These are phyloP conservation scores for Nemania bipapillata DNA, from an alignment of 2,329 filamentous ascomycete genomes.

Conservation along the genomic window DNA sequence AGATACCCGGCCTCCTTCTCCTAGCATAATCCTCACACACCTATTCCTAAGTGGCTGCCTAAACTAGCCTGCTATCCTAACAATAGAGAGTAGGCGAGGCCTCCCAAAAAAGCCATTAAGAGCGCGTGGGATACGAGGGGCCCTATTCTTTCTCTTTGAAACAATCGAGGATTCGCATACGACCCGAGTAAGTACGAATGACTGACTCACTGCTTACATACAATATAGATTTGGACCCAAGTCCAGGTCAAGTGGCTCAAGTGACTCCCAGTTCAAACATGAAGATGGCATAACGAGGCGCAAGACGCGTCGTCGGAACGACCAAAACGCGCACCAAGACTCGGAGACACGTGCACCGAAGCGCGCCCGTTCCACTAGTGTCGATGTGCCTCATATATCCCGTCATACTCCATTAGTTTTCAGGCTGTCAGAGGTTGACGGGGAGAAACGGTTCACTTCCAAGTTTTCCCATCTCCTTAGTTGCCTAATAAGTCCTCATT, in stretches of 20 bases:
- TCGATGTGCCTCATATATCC: conserved; percentile 10
- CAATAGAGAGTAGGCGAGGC: neutral
- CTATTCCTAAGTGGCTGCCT: neutral
- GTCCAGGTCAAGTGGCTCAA: neutral
- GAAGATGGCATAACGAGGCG: neutral
- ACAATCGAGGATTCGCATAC: neutral
- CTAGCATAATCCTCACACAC: no score
- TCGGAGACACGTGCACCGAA: conserved; percentile 29
- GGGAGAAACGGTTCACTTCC: conserved; percentile 17
- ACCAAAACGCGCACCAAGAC: conserved; percentile 18
- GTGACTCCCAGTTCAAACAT: neutral
- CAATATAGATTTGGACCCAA: neutral
- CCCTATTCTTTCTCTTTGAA: conserved; percentile 1
- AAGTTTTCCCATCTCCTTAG: conserved; percentile 11
- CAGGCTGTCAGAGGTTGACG: conserved; percentile 31
- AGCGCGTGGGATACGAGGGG: neutral
- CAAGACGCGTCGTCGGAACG: conserved; percentile 6
- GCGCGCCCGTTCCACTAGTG: neutral
- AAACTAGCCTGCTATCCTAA: neutral
- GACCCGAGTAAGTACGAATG: neutral
- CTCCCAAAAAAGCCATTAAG: neutral
- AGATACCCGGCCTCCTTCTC: no score
- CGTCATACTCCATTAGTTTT: conserved; percentile 12
- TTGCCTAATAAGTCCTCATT: neutral
- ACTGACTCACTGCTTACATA: neutral